phyloP scores from a whole-genome alignment of 768 basidiomycete genomes.

The Neoboletus brunneissimus region DNA sequence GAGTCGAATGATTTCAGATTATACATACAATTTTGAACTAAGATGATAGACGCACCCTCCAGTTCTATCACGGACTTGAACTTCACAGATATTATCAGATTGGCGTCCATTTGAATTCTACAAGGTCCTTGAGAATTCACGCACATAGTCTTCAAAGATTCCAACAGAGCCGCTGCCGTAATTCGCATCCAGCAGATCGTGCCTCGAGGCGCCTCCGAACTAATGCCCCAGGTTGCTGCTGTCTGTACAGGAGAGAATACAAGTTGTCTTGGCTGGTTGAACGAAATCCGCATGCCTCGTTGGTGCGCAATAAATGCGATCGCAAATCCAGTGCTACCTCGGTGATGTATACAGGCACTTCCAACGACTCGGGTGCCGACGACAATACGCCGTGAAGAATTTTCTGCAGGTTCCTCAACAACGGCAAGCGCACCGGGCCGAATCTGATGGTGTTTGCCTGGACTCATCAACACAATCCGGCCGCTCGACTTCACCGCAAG shows the following conservation, averaged over 20 bases:
- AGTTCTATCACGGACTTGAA: too few relatives aligned
- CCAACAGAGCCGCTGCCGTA: too few relatives aligned
- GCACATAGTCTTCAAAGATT: too few relatives aligned
- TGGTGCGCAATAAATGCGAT: constrained; percentile 68
- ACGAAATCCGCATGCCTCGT: constrained; percentile 49
- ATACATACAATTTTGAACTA: too few relatives aligned
- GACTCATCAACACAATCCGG: neutral
- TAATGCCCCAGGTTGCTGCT: constrained; percentile 61
- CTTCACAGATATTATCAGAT: too few relatives aligned
- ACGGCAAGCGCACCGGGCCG: constrained; percentile 49
- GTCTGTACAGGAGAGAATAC: constrained; percentile 40
- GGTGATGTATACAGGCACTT: constrained; percentile 73
- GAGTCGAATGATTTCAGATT: too few relatives aligned
- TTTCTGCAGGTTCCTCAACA: constrained; percentile 52
- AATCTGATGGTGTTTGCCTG: constrained; percentile 66
- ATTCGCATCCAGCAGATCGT: constrained; percentile 46
- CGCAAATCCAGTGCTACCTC: constrained; percentile 66
- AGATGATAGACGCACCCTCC: too few relatives aligned
- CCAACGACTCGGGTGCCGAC: constrained; percentile 64
- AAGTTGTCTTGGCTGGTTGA: neutral
- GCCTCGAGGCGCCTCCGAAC: constrained; percentile 75
- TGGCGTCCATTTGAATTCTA: too few relatives aligned
- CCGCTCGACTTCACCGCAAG: neutral
- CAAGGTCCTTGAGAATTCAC: too few relatives aligned
- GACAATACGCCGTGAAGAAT: constrained; percentile 63